Conservation (phyloP, 768 basidiomycete species). For the Panellus pusillus region DNA sequence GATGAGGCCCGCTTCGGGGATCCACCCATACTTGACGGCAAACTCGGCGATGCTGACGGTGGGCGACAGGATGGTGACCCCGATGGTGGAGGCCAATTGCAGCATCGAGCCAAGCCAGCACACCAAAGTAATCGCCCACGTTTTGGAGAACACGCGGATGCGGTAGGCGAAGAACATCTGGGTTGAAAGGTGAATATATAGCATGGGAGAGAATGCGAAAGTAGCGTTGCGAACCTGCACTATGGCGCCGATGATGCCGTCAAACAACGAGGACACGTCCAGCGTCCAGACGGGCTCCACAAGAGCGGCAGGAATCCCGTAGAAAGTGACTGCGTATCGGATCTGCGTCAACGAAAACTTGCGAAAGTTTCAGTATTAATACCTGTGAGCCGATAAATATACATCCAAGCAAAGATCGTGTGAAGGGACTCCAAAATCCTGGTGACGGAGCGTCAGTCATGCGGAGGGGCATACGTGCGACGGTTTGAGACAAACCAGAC, state of each 20-base stretch:
- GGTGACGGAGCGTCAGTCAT: neutral
- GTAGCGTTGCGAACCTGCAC: neutral
- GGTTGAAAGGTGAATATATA: neutral
- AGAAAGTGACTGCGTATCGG: conserved; percentile 1
- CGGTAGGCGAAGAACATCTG: conserved; percentile 4
- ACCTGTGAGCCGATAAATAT: conserved; percentile 1
- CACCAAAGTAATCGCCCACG: neutral
- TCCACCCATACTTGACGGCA: too few relatives aligned
- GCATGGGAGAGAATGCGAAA: neutral
- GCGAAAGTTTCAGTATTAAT: too few relatives aligned
- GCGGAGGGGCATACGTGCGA: neutral
- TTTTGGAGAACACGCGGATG: neutral
- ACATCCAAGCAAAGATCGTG: conserved; percentile 1
- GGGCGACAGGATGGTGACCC: neutral
- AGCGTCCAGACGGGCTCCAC: neutral
- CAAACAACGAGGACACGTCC: neutral
- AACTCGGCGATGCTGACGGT: neutral
- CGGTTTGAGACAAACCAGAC: neutral
- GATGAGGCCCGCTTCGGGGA: neutral
- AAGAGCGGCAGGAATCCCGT: neutral
- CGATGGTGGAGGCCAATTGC: neutral
- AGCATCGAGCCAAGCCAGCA: neutral
- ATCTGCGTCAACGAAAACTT: too few relatives aligned
- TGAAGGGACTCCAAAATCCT: conserved; percentile 1
- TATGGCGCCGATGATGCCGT: neutral